Base-by-base conservation (phyloP, 306 rosid genomes). In the Trifolium repens region DNA sequence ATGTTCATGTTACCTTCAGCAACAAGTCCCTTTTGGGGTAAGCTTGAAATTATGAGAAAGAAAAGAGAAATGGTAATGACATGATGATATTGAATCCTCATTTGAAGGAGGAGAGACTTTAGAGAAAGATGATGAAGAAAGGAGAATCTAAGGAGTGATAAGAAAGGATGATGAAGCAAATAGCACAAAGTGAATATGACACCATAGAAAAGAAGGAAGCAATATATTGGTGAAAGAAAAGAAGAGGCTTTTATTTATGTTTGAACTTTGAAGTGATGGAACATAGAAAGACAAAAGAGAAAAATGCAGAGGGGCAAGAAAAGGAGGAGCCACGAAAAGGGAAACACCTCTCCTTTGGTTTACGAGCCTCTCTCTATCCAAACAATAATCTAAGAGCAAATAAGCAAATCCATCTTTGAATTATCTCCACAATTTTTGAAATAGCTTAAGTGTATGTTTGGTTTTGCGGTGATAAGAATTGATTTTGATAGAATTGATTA, bases 261-360 rank as follows among this genome's bases (percentile, higher is more conserved):
- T 55, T 78, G 90, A 88, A 84, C 10, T 39, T 55, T 78, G 90
- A 88, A 84, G 88, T 77, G 96, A 88, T 79, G 82, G 88, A 89
- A 82, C 91, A 87, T 74, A 78, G 96, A 85, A 83, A 84, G 96
- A 85, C 90, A 88, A 85, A 86, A 75, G 78, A 89, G 91, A 85
- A 85, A 86, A 87, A 75, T 77, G 83, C 85, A 88, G 80, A 42
- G 67, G 83, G 70, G 77, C 47, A 71, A 74, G 74, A 79, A 80
- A 78, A 80, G 84, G 76, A 72, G 80, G 83, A 82, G 59, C 66
- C 72, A 84, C 74, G 57, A 80, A 90, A 84, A 81, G 63, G 83
- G 88, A 81, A 84, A 81, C 57, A 78, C 69, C 66, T 77, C 73
- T 80, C 30, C 85, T 82, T 85, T 74, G 92, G 83, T 74, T 68